These are phyloP conservation scores for Theobroma cacao DNA, from an alignment of 345 rosid genomes.

Conservation along the genomic window DNA sequence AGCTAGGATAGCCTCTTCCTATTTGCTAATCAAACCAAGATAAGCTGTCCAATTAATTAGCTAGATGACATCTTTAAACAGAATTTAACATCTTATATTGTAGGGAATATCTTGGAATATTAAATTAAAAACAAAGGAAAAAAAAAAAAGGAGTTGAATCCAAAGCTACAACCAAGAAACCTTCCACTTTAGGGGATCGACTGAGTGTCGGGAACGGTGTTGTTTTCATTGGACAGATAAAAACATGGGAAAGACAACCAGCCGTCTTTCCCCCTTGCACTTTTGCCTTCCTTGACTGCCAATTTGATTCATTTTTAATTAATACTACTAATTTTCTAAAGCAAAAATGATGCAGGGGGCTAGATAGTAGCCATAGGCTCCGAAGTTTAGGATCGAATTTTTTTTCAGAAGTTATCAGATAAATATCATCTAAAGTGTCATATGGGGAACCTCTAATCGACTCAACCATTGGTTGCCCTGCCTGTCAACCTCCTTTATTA, in stretches of 20 bases:
- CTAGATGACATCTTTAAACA: not conserved
- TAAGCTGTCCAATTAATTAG: not conserved
- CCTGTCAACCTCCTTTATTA: not conserved
- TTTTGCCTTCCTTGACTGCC: conserved; percentile 20
- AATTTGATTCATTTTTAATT: not conserved
- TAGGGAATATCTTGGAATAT: not conserved
- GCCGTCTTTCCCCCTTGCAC: conserved; percentile 20
- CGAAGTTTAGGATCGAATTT: not conserved
- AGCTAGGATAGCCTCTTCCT: no score
- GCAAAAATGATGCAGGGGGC: not conserved
- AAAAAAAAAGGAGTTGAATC: not conserved
- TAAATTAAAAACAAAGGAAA: not conserved
- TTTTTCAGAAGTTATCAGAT: not conserved
- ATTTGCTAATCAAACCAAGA: no score
- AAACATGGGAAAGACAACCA: conserved; percentile 24
- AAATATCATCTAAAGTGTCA: not conserved
- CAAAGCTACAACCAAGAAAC: not conserved
- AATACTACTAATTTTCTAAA: not conserved
- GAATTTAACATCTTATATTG: not conserved
- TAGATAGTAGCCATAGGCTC: not conserved
- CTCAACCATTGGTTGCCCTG: not conserved
- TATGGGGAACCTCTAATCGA: not conserved
- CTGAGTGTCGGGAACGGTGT: conserved; percentile 7
- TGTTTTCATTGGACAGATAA: conserved; percentile 17
- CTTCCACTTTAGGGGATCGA: not conserved